Conservation (phyloP, 345 rosid genomes). For the Clarkia xantiana region DNA sequence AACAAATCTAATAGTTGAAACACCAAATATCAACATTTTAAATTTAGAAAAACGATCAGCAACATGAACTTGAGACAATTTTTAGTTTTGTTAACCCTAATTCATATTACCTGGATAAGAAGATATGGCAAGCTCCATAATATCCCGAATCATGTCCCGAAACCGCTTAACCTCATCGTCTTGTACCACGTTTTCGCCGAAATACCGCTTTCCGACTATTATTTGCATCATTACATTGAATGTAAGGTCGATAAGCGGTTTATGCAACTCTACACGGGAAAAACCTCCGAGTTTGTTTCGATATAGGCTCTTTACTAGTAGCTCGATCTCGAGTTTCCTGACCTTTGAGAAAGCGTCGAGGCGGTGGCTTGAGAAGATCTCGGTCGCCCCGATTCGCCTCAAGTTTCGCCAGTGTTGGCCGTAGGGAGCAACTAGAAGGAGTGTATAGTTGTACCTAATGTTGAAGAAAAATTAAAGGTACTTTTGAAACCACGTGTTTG, state of each 20-base stretch:
- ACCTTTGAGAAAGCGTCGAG: conserved; percentile 11
- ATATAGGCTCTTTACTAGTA: background rate
- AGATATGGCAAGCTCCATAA: conserved; percentile 9
- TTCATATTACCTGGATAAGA: conserved; percentile 14
- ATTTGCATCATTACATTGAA: conserved; percentile 10
- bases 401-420: conserved; percentile 40
- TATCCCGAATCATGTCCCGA: conserved; percentile 11
- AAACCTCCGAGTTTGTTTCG: background rate
- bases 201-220: conserved; percentile 8
- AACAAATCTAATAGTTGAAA: too few species aligned
- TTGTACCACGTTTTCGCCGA: conserved; percentile 13
- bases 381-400: conserved; percentile 21
- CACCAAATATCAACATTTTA: too few species aligned
- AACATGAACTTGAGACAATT: too few species aligned
- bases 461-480: too few species aligned
- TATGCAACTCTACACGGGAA: conserved; percentile 9
- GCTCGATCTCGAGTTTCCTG: conserved; percentile 20
- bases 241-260: conserved; percentile 10
- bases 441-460: conserved; percentile 16
- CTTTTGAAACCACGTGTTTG: too few species aligned
- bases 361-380: conserved; percentile 26
- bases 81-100: too few species aligned
- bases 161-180: conserved; percentile 16
- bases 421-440: conserved; percentile 14
- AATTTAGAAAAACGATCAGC: too few species aligned